Base-by-base conservation (phyloP, 2,329 filamentous ascomycete species). In the Bipolaris victoriae region DNA sequence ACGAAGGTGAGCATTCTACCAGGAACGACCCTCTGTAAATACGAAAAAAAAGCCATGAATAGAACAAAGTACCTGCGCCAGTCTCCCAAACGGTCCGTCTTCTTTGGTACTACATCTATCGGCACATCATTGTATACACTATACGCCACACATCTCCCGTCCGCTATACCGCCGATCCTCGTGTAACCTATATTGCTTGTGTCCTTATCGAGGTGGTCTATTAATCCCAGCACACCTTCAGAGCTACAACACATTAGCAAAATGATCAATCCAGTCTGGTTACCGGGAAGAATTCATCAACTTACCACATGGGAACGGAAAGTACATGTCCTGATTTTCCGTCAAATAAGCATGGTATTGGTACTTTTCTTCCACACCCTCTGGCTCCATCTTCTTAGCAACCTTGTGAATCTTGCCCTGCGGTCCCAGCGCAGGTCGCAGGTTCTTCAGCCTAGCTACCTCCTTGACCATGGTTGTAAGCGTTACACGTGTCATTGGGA, bases 271-370 rank as follows among this genome's bases (percentile, higher is more conserved):
- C 18, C 37, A n/a, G 5, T 15, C 10, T 40, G 3, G 7, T 24
- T 24, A 15, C 13, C 18, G 9, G 26, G 43, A 31, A 15, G 29
- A 29, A 7, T 41, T 15, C n/a, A 11, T 46, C 50, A 68, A 77
- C 79, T 79, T 69, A 81, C 79, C 75, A 52, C 75, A 78, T 49
- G 80, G 79, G 56, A 81, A 81, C 39, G 78, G 78, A 65, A 79
- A 81, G 64, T 75, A 80, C 64, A 70, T 72, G 70, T 81, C 78
- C 76, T 78, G 79, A 49, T 79, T 78, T 72, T 81, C 80, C 35
- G 78, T 81, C 72, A 82, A 63, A 57, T 80, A 82, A 22, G 74
- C 73, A 67, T 79, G 76, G 57, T 78, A 80, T 10, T 70, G 67
- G 49, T 77, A 63, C 57, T 69, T 67, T 40, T 74, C 65, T 31